Conservation (phyloP, 2,329 filamentous ascomycete genomes). For the Fusarium lateritium region DNA sequence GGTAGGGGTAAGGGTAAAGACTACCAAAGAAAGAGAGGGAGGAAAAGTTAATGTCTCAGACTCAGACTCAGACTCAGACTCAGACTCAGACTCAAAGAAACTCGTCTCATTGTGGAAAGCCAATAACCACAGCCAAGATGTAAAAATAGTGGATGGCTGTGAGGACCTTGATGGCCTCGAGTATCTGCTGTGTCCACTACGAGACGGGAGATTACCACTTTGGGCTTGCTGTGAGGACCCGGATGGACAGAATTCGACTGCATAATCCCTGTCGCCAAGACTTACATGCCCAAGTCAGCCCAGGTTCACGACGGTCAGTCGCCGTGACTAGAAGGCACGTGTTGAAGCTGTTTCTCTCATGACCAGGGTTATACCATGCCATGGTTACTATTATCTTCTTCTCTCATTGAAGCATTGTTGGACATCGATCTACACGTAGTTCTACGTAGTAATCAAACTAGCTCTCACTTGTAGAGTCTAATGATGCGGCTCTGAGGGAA, state of each 20-base stretch:
- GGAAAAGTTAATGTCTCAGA: slow-evolving; percentile 40
- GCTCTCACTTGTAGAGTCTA: not conserved
- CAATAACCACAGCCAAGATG: slow-evolving; percentile 19
- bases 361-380: not conserved
- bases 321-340: slow-evolving; percentile 21
- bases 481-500: slow-evolving; percentile 23
- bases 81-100: slow-evolving; percentile 5
- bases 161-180: slow-evolving; percentile 46
- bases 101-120: slow-evolving; percentile 17
- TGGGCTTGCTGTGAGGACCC: slow-evolving; percentile 40
- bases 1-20: not conserved
- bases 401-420: not conserved
- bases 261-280: slow-evolving; percentile 41
- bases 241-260: slow-evolving; percentile 36
- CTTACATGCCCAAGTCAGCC: slow-evolving; percentile 6
- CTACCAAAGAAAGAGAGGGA: slow-evolving; percentile 6
- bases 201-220: slow-evolving; percentile 34
- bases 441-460: not conserved
- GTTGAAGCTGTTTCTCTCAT: not conserved
- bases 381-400: no score
- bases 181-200: slow-evolving; percentile 15
- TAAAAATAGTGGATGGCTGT: slow-evolving; percentile 31
- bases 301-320: not conserved
- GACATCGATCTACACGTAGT: not conserved
- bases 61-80: slow-evolving; percentile 9